A percentile compares a stretch with the other conserved stretches of the same genome.
These are phyloP conservation scores for Hypoxylon intermedium DNA, from an alignment of 495 filamentous ascomycete genomes.

Conservation along the genomic window DNA sequence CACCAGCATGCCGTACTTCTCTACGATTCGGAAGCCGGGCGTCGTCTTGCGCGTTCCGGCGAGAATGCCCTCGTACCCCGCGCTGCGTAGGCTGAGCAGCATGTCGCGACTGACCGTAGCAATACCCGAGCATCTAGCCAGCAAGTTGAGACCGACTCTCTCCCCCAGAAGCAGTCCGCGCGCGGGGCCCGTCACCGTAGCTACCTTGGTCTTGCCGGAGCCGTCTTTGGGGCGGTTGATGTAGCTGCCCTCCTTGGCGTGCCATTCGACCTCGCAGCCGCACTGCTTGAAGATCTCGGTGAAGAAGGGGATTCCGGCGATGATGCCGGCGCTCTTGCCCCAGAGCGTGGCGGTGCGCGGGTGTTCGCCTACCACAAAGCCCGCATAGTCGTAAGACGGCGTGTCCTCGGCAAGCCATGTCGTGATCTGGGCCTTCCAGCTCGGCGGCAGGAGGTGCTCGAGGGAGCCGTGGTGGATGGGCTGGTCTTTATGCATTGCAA, in stretches of 20 bases:
- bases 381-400: conserved; percentile 94
- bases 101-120: conserved; percentile 70
- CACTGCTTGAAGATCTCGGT: conserved; percentile 90
- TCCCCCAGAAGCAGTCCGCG: conserved; percentile 89
- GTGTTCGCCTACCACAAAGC: conserved; percentile 89
- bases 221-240: conserved; percentile 59
- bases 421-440: conserved; percentile 80
- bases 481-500: conserved; percentile 40
- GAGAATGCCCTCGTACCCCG: conserved; percentile 82
- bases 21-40: conserved; percentile 91
- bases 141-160: conserved; percentile 88
- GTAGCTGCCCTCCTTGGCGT: conserved; percentile 73
- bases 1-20: conserved; percentile 97
- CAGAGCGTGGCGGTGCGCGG: conserved; percentile 80
- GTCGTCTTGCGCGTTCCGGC: conserved; percentile 97
- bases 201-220: conserved; percentile 63
- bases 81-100: conserved; percentile 58
- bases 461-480: conserved; percentile 71
- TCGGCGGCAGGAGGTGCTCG: conserved; percentile 81
- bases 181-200: conserved; percentile 86
- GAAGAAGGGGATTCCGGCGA: conserved; percentile 95
- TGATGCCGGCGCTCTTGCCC: conserved; percentile 85
- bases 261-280: conserved; percentile 90
- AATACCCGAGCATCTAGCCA: conserved; percentile 91
- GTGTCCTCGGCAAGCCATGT: conserved; percentile 94